Conservation (phyloP, 352 stramenopile species). For the Phytophthora niederhauseri region DNA sequence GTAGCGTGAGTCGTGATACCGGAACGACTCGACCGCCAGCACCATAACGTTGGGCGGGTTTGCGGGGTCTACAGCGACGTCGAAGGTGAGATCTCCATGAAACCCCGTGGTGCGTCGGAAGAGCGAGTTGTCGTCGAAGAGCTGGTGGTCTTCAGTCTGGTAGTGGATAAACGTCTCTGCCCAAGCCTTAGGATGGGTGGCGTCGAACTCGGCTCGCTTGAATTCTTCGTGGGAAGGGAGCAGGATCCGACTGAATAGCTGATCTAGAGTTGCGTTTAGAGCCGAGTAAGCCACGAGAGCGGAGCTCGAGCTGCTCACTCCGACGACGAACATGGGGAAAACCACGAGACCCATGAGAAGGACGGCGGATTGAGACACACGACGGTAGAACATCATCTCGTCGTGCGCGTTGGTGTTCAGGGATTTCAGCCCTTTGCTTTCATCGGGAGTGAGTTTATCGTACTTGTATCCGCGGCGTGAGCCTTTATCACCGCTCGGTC, state of each 20-base stretch:
- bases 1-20: conserved; percentile 50
- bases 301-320: conserved; percentile 10
- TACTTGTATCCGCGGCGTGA: not conserved
- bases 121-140: not conserved
- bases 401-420: not conserved
- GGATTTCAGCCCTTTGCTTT: not conserved
- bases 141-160: not conserved
- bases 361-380: not conserved
- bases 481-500: not conserved
- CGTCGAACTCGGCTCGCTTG: not conserved
- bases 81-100: not conserved
- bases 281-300: conserved; percentile 26
- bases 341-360: conserved; percentile 7
- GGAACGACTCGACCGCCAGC: conserved; percentile 52
- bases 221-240: not conserved
- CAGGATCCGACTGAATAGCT: not conserved
- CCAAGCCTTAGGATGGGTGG: not conserved
- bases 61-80: not conserved
- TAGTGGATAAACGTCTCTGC: conserved; percentile 1
- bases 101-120: not conserved
- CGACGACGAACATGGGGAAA: conserved; percentile 13
- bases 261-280: conserved; percentile 39
- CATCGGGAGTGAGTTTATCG: not conserved
- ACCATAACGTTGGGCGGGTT: conserved; percentile 50
- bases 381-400: not conserved